These are phyloP conservation scores for Dipteronia sinensis DNA, from an alignment of 345 rosid species.

Conservation along the genomic window DNA sequence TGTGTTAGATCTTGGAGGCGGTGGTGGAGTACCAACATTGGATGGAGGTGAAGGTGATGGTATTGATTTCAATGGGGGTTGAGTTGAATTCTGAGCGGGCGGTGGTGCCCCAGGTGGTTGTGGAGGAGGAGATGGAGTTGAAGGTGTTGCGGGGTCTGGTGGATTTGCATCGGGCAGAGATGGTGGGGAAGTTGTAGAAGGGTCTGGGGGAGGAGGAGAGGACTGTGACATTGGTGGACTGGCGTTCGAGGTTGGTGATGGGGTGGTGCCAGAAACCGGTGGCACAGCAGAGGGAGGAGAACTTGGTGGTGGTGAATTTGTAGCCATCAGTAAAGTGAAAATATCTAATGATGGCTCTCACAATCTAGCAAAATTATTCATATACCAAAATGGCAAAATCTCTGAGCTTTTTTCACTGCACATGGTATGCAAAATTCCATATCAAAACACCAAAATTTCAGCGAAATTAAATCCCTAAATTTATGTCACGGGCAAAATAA, in stretches of 20 bases:
- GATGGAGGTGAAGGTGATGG: slow-evolving; percentile 30
- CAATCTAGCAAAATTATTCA: slow-evolving; percentile 16
- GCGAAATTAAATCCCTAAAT: slow-evolving; percentile 10
- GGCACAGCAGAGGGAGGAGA: slow-evolving; percentile 52
- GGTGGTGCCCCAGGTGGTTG: slow-evolving; percentile 19
- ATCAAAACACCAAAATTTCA: slow-evolving; percentile 9
- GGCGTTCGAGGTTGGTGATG: slow-evolving; percentile 28
- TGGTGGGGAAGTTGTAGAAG: slow-evolving; percentile 26
- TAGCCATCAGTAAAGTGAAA: slow-evolving; percentile 53
- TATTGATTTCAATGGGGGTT: slow-evolving; percentile 21
- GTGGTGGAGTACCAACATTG: slow-evolving; percentile 26
- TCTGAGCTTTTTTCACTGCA: background rate
- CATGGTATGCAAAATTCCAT: background rate
- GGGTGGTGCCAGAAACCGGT: slow-evolving; percentile 36
- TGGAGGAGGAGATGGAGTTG: slow-evolving; percentile 34
- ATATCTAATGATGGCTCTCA: slow-evolving; percentile 3
- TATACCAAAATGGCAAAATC: slow-evolving; percentile 13
- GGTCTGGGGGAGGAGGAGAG: slow-evolving; percentile 33
- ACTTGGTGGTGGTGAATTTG: slow-evolving; percentile 55
- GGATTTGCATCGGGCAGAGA: slow-evolving; percentile 36
- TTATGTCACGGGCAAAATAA: slow-evolving; percentile 15
- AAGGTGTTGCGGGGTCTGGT: slow-evolving; percentile 36
- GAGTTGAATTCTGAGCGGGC: slow-evolving; percentile 22
- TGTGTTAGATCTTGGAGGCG: slow-evolving; percentile 6
- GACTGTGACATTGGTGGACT: slow-evolving; percentile 33